Evolutionary conservation across 306 rosid genomes (phyloP), one percentile per base, ranked within the genome.

Genomic region (Cucurbita maxima): DNA sequence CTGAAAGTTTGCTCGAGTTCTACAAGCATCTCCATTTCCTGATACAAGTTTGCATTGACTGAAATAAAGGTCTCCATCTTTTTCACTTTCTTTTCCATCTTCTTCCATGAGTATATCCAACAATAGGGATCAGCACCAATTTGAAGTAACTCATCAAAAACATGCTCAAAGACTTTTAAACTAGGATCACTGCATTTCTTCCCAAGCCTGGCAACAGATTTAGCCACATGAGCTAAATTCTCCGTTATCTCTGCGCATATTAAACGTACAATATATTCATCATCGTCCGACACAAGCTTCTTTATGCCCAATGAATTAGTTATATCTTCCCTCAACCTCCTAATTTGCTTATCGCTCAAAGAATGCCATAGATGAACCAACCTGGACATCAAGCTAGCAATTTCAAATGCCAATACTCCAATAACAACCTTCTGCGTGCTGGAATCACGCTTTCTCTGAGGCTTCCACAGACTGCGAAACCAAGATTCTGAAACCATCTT

Each of bases 351-450:
- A 48, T 95, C 96, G 61, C 86, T 82, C 85, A 89, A 83, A 51
- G 90, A 81, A 48, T 91, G 91, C 96, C 99, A 95, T 80, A 88
- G 80, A 78, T 88, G 87, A 76, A 89, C 87, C 83, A 95, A 79
- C 91, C 91, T 95, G 48, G 99, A 88, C 99, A 95, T 91, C 84
- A 89, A 76, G 82, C 88, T 89, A 38, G 99, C 99, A 67, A 88
- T 86, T 88, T 95, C 99, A 85, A 95, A 95, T 41, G 99, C 96
- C 63, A 95, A 82, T 36, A 95, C 97, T 82, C 93, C 96, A 78
- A 95, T 79, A 54, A 63, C 79, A 8, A 63, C 86, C 80, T 95
- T 95, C 82, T 82, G 96, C 10, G 75, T 60, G 50, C 76, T 78
- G 79, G 86, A 70, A 70, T 82, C 92, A 22, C 81, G 85, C 85